Base-by-base conservation (phyloP, 1,139 yeast species). In the Chernovozyma aurita region DNA sequence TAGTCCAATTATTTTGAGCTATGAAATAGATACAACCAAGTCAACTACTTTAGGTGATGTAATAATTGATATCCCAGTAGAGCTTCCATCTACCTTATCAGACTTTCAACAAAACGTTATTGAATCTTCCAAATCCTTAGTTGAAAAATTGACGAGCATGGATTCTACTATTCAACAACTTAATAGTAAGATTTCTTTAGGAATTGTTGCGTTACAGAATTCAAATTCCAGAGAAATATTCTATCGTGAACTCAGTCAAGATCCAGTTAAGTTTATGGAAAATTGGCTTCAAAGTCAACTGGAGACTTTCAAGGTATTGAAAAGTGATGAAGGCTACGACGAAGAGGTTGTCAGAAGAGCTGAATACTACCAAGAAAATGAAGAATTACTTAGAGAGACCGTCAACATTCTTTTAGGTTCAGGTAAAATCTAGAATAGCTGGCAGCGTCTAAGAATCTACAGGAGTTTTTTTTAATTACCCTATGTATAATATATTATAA, bases 331-430 rank as follows among this genome's bases (percentile, higher is more conserved):
- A 49, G 88, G 94, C 8, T 85, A 85, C 57, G 87, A 85, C 53
- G 97, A 90, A 59, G 97, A 92, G 55, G 69, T 78, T 22, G 95
- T 87, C 3, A 78, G 98, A 63, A 78, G 82, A 49, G 78, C 95
- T 6, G 76, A 81, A 28, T 88, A 84, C 58, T 90, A 87, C 61
- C 76, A 78, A 32, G 87, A 85, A 42, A 86, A 85, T 42, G 74
- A 70, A 47, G 60, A 57, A 31, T 64, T 85, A 50, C 67, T 88
- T 39, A 75, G 76, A 46, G 92, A 87, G 49, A 86, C 85, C 49
- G 71, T 88, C 37, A 88, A 85, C 46, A 65, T 87, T 36, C 70
- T 88, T 49, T 65, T 87, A 46, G 74, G 74, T 5, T 46, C 61
- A 40, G 40, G 40, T 4, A 37, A 34, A 26, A 53, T 34, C 18